Evolutionary conservation across 2,329 filamentous ascomycete genomes (phyloP), one percentile per base, ranked within the genome.

Genomic region (Colletotrichum incanum): DNA sequence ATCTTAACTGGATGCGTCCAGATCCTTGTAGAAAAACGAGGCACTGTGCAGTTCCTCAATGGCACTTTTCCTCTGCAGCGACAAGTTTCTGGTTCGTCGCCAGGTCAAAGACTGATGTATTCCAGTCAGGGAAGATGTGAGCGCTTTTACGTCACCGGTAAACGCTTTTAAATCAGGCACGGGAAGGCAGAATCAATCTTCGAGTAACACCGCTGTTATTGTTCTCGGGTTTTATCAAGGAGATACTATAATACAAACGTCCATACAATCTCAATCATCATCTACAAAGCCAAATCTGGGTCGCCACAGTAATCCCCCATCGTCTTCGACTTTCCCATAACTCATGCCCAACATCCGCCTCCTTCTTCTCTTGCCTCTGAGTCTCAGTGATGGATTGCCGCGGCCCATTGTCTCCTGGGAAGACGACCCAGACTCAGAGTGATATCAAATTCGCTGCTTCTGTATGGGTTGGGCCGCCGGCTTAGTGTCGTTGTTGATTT

Each of bases 401-500:
- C 41, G 12, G 52, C 52, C 50, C 66, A 65, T 3, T 31, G 66
- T 69, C 60, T 65, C 60, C 66, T 69, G 66, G 66, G 52, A 69
- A 69, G 66, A 69, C 60, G 47, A 58, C 43, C 66, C 60, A 63
- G 26, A 41, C 60, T 65, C 52, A 34, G 26, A 4, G 18, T 65
- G 50, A 12, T 49, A 65, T 39, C 50, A 52, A 50, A 37, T 50
- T 64, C 20, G 59, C 66, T 65, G 50, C 12, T 39, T 34, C 52
- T 65, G 41, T 58, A 39, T 50, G 66, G 52, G 66, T 34, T 58
- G 60, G 60, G 52, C 34, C 20, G 12, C 39, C 3, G 31, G 41
- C 41, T 37, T 23, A 50, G 20, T 41, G 1, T 23, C 26, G 6
- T 43, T n/a, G 43, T 49, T 16, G 43, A 11, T 56, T n/a, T 20